phyloP scores from a whole-genome alignment of 2,329 filamentous ascomycete species.

The Allantophomopsis cytisporea region DNA sequence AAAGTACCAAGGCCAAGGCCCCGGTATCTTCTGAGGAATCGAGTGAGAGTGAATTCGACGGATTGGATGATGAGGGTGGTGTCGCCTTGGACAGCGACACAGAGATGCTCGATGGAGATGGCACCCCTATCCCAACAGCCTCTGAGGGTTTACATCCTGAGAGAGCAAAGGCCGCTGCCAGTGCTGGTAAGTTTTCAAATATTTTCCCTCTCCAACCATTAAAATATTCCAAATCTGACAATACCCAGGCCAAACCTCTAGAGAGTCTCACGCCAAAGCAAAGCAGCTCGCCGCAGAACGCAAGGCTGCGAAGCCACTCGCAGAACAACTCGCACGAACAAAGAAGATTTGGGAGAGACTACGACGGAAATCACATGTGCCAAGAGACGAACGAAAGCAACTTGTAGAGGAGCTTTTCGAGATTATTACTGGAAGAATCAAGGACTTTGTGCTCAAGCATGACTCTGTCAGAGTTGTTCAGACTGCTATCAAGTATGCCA shows the following conservation, averaged over 20 bases:
- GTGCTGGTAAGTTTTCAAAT: conserved; percentile 10
- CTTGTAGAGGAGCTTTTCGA: conserved; percentile 81
- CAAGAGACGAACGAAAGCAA: conserved; percentile 74
- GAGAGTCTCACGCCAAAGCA: conserved; percentile 87
- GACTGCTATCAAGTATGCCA: conserved; percentile 93
- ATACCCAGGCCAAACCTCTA: conserved; percentile 43
- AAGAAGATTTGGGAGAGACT: conserved; percentile 97
- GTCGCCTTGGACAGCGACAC: conserved; percentile 14
- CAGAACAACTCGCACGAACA: conserved; percentile 73
- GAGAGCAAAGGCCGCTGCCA: conserved; percentile 16
- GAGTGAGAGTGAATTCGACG: conserved; percentile 24
- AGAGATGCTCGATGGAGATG: conserved; percentile 19
- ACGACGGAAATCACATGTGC: conserved; percentile 85
- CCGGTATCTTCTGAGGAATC: conserved; percentile 18
- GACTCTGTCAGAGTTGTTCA: conserved; percentile 94
- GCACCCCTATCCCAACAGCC: conserved; percentile 18
- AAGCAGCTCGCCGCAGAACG: conserved; percentile 79
- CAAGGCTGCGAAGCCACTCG: conserved; percentile 84
- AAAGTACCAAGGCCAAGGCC: conserved; percentile 14
- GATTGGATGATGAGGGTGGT: conserved; percentile 21
- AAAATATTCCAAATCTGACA: conserved; percentile 14
- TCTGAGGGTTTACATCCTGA: conserved; percentile 20
- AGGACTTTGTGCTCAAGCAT: conserved; percentile 97
- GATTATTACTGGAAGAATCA: conserved; percentile 82
- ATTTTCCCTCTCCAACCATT: background rate